Percentiles rank a stretch among this genome's conserved stretches.
phyloP scores from a whole-genome alignment of 2,329 filamentous ascomycete genomes.

The Penicillium sp. region DNA sequence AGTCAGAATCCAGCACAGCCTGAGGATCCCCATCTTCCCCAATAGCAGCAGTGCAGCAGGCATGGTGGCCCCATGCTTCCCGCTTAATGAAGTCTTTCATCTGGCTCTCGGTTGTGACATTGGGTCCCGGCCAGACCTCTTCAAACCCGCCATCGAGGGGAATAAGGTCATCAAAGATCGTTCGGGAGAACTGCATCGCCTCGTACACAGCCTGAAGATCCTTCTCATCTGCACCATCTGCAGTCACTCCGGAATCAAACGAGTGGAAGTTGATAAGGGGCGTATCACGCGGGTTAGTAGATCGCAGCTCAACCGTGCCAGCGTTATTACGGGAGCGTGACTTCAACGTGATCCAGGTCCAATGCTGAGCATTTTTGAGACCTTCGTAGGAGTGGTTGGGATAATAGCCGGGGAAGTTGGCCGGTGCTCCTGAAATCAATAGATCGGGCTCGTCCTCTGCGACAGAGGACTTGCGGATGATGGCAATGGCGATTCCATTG shows the following conservation, averaged over 20 bases:
- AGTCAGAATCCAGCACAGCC: constrained; percentile 49
- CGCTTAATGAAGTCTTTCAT: constrained; percentile 44
- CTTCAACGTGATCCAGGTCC: constrained; percentile 48
- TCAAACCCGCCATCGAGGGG: constrained; percentile 40
- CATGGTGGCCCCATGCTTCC: constrained; percentile 50
- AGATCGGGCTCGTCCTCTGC: constrained; percentile 44
- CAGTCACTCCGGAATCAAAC: constrained; percentile 35
- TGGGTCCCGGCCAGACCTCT: constrained; percentile 38
- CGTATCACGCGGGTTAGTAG: constrained; percentile 53
- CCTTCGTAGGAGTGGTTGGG: constrained; percentile 39
- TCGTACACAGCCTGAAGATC: constrained; percentile 49
- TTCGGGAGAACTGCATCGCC: constrained; percentile 46
- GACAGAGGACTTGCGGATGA: constrained; percentile 33
- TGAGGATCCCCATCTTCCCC: constrained; percentile 45
- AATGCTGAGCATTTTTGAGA: constrained; percentile 33
- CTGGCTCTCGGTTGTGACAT: constrained; percentile 37
- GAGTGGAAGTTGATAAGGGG: constrained; percentile 57
- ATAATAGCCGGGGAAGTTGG: constrained; percentile 47
- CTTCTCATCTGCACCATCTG: constrained; percentile 40
- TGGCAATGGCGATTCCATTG: constrained; percentile 48
- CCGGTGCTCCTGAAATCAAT: constrained; percentile 49
- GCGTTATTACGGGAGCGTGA: constrained; percentile 53
- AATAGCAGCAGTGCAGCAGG: constrained; percentile 47
- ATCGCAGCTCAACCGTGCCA: constrained; percentile 54
- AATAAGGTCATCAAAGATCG: constrained; percentile 37